Conservation (phyloP, 78 protist genomes). For the Chrysochromulina parva region DNA sequence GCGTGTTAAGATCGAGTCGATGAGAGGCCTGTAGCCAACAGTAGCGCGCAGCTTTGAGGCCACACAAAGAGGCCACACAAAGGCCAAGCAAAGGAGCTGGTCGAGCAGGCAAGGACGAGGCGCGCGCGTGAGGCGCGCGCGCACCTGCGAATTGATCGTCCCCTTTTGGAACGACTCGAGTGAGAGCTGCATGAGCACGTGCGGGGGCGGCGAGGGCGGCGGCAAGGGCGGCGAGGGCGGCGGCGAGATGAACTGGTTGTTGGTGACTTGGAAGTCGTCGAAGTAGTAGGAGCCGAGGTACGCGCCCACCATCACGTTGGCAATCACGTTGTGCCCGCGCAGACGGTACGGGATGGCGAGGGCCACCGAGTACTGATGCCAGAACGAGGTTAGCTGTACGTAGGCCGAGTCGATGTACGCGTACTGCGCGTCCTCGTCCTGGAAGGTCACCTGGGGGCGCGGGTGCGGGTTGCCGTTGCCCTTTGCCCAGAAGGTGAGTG, state of each 20-base stretch:
- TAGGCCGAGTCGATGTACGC: neutral
- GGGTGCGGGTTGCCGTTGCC: neutral
- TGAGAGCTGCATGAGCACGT: neutral
- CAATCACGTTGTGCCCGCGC: neutral
- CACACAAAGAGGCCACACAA: too few species aligned
- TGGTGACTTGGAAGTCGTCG: neutral
- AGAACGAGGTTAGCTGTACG: neutral
- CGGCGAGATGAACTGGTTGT: neutral
- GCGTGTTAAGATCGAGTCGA: too few species aligned
- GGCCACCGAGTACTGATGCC: neutral
- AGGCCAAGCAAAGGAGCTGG: too few species aligned
- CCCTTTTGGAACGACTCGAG: neutral
- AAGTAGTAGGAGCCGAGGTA: neutral
- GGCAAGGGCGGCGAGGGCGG: neutral
- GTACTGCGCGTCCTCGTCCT: neutral
- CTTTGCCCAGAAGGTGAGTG: constrained; percentile 1
- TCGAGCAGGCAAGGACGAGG: too few species aligned
- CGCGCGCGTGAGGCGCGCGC: too few species aligned
- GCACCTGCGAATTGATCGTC: neutral
- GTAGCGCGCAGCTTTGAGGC: too few species aligned
- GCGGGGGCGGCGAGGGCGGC: neutral
- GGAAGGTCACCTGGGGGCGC: neutral
- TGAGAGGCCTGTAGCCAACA: too few species aligned
- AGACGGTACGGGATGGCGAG: neutral
- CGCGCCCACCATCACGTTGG: neutral